Percentiles rank a stretch among this genome's conserved stretches.
phyloP scores from a whole-genome alignment of 1,284 basidiomycete species.

The Apiotrichum sp. region DNA sequence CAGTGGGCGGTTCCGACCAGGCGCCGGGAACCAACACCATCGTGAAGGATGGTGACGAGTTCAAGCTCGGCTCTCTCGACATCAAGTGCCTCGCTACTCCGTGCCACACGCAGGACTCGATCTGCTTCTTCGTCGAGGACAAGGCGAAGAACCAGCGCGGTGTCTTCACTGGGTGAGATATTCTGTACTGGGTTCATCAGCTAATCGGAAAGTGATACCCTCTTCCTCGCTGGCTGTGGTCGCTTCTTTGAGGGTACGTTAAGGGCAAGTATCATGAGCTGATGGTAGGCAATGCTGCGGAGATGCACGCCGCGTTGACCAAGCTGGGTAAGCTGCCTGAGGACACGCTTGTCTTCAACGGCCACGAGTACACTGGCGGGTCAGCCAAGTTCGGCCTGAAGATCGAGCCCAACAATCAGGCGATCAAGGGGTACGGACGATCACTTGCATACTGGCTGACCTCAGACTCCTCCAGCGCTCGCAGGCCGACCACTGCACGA shows the following conservation, averaged over 20 bases:
- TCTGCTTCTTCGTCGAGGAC: conserved; percentile 76
- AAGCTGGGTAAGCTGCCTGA: conserved; percentile 71
- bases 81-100: conserved; percentile 85
- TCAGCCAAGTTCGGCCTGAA: conserved; percentile 49
- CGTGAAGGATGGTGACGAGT: conserved; percentile 71
- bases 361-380: conserved; percentile 82
- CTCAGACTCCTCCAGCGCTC: conserved; percentile 33
- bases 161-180: conserved; percentile 82
- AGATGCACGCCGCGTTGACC: conserved; percentile 77
- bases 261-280: no score
- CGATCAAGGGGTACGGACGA: conserved; percentile 28
- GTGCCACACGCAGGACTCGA: conserved; percentile 94
- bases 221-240: conserved; percentile 92
- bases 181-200: background rate
- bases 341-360: conserved; percentile 77
- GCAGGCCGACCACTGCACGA: conserved; percentile 39
- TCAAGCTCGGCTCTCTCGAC: conserved; percentile 64
- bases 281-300: conserved; percentile 69
- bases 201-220: conserved; percentile 61
- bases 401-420: conserved; percentile 41
- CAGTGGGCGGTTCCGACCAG: conserved; percentile 76
- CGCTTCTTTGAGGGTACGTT: conserved; percentile 97
- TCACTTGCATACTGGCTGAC: background rate
- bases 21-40: conserved; percentile 63
- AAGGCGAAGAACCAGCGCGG: conserved; percentile 57